Evolutionary conservation across 345 rosid genomes (phyloP).

Genomic region (Aegle marmelos): DNA sequence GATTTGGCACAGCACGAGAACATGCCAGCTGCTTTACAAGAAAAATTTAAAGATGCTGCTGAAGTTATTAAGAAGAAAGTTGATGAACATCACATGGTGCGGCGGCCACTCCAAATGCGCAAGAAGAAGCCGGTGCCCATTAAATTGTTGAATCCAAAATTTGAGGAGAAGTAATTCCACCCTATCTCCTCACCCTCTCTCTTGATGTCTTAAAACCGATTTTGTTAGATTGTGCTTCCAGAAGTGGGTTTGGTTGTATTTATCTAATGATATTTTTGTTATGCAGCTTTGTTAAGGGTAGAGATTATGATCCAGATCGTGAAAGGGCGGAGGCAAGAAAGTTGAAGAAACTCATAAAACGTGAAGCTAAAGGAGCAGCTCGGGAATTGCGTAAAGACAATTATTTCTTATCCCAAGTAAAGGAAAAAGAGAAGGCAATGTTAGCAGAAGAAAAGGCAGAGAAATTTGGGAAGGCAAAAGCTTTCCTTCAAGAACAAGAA

Average conservation of each 20-base stretch:
- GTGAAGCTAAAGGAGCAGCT: conserved; percentile 68
- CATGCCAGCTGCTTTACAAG: conserved; percentile 47
- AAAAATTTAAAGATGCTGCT: conserved; percentile 47
- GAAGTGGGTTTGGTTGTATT: neutral
- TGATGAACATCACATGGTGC: conserved; percentile 40
- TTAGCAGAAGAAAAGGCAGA: conserved; percentile 62
- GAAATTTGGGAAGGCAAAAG: conserved; percentile 61
- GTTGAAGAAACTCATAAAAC: conserved; percentile 49
- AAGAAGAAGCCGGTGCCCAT: conserved; percentile 77
- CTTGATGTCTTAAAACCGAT: neutral
- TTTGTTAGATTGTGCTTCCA: neutral
- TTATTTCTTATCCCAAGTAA: conserved; percentile 45
- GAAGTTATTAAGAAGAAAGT: conserved; percentile 53
- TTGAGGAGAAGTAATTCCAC: conserved; percentile 64
- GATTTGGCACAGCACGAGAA: conserved; percentile 55
- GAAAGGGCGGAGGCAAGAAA: conserved; percentile 63
- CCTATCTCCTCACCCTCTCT: neutral
- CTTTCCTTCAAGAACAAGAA: conserved; percentile 94
- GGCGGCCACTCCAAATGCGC: conserved; percentile 73
- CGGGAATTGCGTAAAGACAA: conserved; percentile 91
- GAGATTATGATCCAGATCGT: conserved; percentile 94
- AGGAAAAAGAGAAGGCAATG: conserved; percentile 54
- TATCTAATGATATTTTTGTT: conserved; percentile 19
- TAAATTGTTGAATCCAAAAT: conserved; percentile 71
- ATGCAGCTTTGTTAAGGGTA: conserved; percentile 81